Conservation (phyloP, 805 yeast genomes). For the Cyberlindnera subsufficiens region DNA sequence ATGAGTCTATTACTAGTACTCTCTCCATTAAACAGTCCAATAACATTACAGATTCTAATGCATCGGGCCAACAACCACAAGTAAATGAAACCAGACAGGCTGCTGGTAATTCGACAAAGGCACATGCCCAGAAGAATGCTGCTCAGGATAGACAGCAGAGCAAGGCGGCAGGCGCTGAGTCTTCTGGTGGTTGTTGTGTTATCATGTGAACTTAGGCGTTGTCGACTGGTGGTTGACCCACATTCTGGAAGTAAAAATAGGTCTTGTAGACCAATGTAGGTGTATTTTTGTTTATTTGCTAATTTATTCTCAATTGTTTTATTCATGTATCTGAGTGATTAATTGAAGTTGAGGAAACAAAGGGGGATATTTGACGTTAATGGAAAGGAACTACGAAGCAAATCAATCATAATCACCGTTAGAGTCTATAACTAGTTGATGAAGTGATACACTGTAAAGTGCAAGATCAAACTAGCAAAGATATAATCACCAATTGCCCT, state of each 20-base stretch:
- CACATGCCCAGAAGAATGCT: not conserved
- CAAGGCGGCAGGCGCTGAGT: constrained; percentile 6
- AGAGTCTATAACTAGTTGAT: constrained; percentile 54
- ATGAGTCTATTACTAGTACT: constrained; percentile 6
- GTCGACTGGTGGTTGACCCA: not conserved
- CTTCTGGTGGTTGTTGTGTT: constrained; percentile 32
- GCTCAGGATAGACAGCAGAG: constrained; percentile 1
- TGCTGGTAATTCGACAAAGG: not conserved
- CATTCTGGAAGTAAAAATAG: not conserved
- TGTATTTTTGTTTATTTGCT: no score
- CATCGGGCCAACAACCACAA: not conserved
- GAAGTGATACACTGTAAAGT: constrained; percentile 86
- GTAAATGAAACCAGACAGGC: no score
- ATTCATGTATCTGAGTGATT: no score
- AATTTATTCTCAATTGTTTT: no score
- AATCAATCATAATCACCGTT: not conserved
- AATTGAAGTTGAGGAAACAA: not conserved
- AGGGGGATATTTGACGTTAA: not conserved
- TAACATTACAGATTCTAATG: no score
- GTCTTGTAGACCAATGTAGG: not conserved
- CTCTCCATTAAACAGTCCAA: not conserved
- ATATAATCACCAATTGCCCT: constrained; percentile 84
- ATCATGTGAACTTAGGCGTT: constrained; percentile 13
- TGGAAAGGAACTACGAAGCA: not conserved
- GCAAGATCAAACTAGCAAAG: constrained; percentile 81